Evolutionary conservation across 2,329 filamentous ascomycete species (phyloP).

Genomic region (Beauveria bassiana): DNA sequence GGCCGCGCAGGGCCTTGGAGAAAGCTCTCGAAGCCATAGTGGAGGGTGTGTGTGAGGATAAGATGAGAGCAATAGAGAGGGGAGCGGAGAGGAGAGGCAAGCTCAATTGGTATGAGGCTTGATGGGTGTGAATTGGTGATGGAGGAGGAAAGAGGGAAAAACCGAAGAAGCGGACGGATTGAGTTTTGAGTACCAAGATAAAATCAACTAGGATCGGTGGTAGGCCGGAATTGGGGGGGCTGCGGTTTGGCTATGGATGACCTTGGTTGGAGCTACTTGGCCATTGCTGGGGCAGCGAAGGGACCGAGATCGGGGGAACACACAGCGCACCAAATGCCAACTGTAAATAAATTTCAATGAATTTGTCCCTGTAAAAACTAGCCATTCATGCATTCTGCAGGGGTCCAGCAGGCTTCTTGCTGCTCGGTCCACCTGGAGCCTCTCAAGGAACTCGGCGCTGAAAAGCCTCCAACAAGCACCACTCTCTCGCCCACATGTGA

Average conservation of each 20-base stretch:
- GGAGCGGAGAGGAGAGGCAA: conserved; percentile 4
- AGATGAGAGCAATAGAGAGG: conserved; percentile 6
- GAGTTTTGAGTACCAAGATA: conserved; percentile 7
- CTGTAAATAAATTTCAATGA: not conserved
- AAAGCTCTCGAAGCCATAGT: conserved; percentile 74
- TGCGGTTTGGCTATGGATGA: not conserved
- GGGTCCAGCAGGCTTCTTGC: not conserved
- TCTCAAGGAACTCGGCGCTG: not conserved
- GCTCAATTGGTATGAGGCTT: conserved; percentile 11
- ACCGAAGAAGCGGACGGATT: conserved; percentile 6
- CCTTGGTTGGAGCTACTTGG: not conserved
- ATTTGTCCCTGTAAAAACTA: not conserved
- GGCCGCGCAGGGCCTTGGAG: conserved; percentile 57
- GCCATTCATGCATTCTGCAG: not conserved
- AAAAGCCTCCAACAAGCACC: not conserved
- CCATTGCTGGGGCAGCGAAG: conserved; percentile 7
- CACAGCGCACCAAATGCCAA: not conserved
- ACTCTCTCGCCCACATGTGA: not conserved
- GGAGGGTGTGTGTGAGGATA: conserved; percentile 22
- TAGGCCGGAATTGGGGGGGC: conserved; percentile 1
- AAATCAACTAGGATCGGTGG: conserved; percentile 8
- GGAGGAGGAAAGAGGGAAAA: conserved; percentile 9
- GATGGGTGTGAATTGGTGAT: not conserved
- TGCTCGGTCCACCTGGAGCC: not conserved
- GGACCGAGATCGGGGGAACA: conserved; percentile 8